A percentile compares a stretch with the other conserved stretches of the same genome.
Evolutionary conservation across 768 basidiomycete genomes (phyloP).

Genomic region (button mushroom (Agaricus bisporus)): DNA sequence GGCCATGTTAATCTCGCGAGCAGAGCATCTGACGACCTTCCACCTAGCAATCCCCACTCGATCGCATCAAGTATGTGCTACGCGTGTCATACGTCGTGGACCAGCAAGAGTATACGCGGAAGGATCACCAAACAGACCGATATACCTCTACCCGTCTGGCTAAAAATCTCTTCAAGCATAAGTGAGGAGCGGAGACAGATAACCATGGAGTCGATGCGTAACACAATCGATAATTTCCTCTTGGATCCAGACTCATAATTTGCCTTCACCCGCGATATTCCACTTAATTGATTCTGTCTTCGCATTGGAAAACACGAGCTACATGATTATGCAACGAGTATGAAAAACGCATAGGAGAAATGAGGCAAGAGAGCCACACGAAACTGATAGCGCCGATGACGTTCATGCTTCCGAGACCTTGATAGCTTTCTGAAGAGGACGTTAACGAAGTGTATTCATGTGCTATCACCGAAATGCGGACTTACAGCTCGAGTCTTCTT

Average conservation of each 20-base stretch:
- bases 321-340: too few relatives aligned
- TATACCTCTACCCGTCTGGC: conserved; percentile 35
- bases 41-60: conserved; percentile 17
- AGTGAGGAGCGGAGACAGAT: background rate
- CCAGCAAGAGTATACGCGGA: conserved; percentile 47
- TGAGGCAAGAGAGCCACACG: background rate
- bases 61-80: conserved; percentile 50
- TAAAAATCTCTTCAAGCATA: too few relatives aligned
- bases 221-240: background rate
- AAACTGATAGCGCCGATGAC: background rate
- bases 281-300: too few relatives aligned
- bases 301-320: too few relatives aligned
- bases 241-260: background rate
- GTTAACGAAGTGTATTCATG: background rate
- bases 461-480: background rate
- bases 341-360: background rate
- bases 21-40: conserved; percentile 11
- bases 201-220: background rate
- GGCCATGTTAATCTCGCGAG: conserved; percentile 20
- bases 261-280: too few relatives aligned
- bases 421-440: conserved; percentile 4
- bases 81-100: conserved; percentile 54
- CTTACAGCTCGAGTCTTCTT: conserved; percentile 1
- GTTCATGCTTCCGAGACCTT: background rate
- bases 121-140: conserved; percentile 13